Evolutionary conservation across 371 early-diverging fungal species (phyloP).

Genomic region (Chytridiales sp.): DNA sequence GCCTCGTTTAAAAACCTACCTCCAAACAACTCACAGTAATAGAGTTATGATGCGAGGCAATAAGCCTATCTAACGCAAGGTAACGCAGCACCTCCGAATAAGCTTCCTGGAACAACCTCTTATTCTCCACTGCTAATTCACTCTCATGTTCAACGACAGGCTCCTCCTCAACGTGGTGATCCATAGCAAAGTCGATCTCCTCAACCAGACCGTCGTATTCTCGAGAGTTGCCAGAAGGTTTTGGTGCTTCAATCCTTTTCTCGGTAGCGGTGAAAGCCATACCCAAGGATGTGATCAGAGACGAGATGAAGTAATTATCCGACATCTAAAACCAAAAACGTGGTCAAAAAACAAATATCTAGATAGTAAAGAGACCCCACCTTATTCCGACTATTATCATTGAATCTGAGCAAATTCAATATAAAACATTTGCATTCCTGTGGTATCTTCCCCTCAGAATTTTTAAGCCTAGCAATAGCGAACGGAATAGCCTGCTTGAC

Average conservation of each 20-base stretch:
- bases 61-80: slow-evolving; percentile 72
- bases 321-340: slow-evolving; percentile 52
- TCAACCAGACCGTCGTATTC: slow-evolving; percentile 33
- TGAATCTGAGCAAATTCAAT: slow-evolving; percentile 75
- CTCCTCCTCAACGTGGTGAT: slow-evolving; percentile 18
- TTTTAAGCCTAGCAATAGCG: slow-evolving; percentile 71
- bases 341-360: background rate
- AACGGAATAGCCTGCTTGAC: slow-evolving; percentile 72
- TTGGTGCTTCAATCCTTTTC: slow-evolving; percentile 28
- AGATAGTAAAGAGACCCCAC: slow-evolving; percentile 33
- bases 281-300: slow-evolving; percentile 69
- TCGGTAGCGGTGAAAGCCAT: slow-evolving; percentile 55
- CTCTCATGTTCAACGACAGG: slow-evolving; percentile 5
- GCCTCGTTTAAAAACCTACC: slow-evolving; percentile 46
- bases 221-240: background rate
- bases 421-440: slow-evolving; percentile 65
- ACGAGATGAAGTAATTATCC: slow-evolving; percentile 76
- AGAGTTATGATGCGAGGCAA: slow-evolving; percentile 83
- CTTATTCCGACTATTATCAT: slow-evolving; percentile 88
- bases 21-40: slow-evolving; percentile 78
- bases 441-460: slow-evolving; percentile 67
- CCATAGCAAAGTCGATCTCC: slow-evolving; percentile 48
- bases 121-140: slow-evolving; percentile 36
- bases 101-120: slow-evolving; percentile 63
- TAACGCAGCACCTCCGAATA: slow-evolving; percentile 66